These are phyloP conservation scores for Sarcomyxa edulis DNA, from an alignment of 768 basidiomycete genomes.

Conservation along the genomic window DNA sequence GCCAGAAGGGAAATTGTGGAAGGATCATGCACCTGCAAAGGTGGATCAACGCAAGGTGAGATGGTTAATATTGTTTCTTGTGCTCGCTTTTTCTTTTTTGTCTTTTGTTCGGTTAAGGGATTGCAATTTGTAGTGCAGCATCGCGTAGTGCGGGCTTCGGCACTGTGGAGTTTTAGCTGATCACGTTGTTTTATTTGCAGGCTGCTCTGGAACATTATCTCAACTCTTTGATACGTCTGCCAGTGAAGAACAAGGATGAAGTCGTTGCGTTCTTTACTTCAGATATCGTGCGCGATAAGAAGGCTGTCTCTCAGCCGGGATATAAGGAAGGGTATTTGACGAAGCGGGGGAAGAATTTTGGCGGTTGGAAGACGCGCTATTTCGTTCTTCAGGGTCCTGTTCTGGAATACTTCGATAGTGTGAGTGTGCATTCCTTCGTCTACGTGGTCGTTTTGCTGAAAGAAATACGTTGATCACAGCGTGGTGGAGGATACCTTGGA, in stretches of 20 bases:
- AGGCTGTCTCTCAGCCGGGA: conserved; percentile 73
- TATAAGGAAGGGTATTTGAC: conserved; percentile 96
- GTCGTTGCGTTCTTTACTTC: conserved; percentile 90
- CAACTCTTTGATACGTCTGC: conserved; percentile 74
- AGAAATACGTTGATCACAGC: conserved; percentile 36
- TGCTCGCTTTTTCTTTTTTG: conserved; percentile 7
- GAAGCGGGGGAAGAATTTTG: conserved; percentile 96
- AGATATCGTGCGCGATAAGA: conserved; percentile 76
- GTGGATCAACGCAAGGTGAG: conserved; percentile 93
- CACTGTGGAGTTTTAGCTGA: conserved; percentile 3
- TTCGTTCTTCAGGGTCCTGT: conserved; percentile 90
- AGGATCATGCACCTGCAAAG: conserved; percentile 94
- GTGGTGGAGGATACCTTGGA: conserved; percentile 87
- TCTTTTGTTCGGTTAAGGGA: too few species aligned
- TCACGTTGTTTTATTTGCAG: conserved; percentile 26
- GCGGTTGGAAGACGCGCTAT: conserved; percentile 95
- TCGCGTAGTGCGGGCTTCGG: too few species aligned
- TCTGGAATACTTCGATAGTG: conserved; percentile 93
- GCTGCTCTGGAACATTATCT: conserved; percentile 81
- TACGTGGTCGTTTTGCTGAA: conserved; percentile 8
- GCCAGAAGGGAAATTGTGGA: conserved; percentile 94
- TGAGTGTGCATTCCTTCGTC: conserved; percentile 39
- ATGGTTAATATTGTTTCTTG: conserved; percentile 8
- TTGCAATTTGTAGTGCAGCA: too few species aligned
- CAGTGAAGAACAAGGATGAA: conserved; percentile 84